These are phyloP conservation scores for Aspergillus mulundensis DNA, from an alignment of 495 filamentous ascomycete genomes.

Conservation along the genomic window DNA sequence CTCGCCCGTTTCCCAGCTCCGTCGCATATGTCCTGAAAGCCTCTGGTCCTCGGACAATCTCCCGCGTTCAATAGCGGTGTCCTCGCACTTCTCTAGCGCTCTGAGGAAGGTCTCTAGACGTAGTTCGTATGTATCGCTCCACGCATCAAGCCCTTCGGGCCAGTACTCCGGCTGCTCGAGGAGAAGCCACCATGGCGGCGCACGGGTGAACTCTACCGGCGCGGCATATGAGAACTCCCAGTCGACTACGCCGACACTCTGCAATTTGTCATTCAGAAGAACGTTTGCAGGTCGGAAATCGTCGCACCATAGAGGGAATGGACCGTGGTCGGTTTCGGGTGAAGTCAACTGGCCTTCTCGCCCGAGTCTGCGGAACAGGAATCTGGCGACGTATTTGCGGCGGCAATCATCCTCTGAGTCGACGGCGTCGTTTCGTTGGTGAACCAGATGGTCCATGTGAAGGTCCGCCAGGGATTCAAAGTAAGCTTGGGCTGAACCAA, in stretches of 20 bases:
- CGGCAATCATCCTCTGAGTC: not conserved
- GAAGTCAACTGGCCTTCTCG: too few species aligned
- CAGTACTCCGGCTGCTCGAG: not conserved
- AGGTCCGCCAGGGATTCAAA: not conserved
- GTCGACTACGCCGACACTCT: not conserved
- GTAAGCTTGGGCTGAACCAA: not conserved
- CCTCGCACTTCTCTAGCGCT: too few species aligned
- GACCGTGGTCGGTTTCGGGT: not conserved
- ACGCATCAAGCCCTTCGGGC: too few species aligned
- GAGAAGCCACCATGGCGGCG: conserved; percentile 6
- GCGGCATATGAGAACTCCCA: conserved; percentile 7
- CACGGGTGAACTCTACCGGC: not conserved
- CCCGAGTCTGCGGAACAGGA: not conserved
- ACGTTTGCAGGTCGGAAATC: conserved; percentile 3
- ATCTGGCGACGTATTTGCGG: not conserved
- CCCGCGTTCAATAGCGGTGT: too few species aligned
- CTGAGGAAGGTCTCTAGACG: too few species aligned
- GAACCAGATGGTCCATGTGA: not conserved
- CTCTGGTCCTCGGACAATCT: conserved; percentile 1
- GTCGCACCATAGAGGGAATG: conserved; percentile 5
- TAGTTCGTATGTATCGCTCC: too few species aligned
- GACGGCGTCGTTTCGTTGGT: not conserved
- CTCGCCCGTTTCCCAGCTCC: conserved; percentile 24
- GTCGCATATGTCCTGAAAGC: conserved; percentile 20
- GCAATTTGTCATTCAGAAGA: not conserved